phyloP scores from a whole-genome alignment of 164 flowering plant genomes.

The Vitis rupestris region DNA sequence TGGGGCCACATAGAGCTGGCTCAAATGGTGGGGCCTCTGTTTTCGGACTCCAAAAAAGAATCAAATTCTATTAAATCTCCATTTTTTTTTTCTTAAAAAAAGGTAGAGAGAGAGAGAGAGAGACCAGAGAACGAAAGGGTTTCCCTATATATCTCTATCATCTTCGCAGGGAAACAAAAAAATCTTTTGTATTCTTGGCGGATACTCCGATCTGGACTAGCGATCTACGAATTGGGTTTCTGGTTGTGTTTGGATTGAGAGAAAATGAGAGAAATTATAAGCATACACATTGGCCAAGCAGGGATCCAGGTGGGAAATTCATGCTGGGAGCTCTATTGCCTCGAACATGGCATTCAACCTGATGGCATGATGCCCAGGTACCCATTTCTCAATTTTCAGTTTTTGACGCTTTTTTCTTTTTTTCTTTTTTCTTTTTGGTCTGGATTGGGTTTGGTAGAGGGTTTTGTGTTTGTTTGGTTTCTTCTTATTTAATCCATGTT shows the following conservation, averaged over 20 bases:
- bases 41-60: not conserved
- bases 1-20: too few relatives aligned
- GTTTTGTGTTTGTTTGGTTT: too few relatives aligned
- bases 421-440: too few relatives aligned
- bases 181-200: too few relatives aligned
- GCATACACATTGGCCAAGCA: conserved; percentile 34
- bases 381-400: not conserved
- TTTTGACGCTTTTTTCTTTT: not conserved
- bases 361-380: conserved; percentile 22
- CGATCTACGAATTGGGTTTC: too few relatives aligned
- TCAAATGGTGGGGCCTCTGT: not conserved
- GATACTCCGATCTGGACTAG: too few relatives aligned
- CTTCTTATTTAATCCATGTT: too few relatives aligned
- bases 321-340: conserved; percentile 37
- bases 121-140: too few relatives aligned
- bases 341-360: conserved; percentile 33
- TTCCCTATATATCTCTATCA: too few relatives aligned
- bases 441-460: too few relatives aligned
- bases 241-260: too few relatives aligned
- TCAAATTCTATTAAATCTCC: not conserved
- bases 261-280: conserved; percentile 31
- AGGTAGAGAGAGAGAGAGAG: not conserved
- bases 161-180: too few relatives aligned
- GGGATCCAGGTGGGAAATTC: conserved; percentile 37
- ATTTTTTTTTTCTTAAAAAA: not conserved